Conservation (phyloP, 108 stramenopile genomes). For the Pseudonitzschia delicatissima region DNA sequence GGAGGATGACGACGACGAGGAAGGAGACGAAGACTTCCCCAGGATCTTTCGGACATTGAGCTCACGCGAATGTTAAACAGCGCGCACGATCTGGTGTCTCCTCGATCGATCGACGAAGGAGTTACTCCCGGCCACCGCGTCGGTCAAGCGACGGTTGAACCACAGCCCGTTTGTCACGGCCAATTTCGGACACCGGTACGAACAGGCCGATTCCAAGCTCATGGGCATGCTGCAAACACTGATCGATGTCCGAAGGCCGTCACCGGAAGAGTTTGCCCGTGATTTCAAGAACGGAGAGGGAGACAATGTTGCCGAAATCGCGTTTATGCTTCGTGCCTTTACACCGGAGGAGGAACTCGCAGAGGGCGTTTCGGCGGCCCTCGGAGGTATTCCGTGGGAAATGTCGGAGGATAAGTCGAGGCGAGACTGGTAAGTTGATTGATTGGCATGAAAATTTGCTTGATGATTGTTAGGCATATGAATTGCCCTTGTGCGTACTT, state of each 20-base stretch:
- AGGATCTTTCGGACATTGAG: slow-evolving; percentile 53
- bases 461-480: not conserved
- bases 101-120: slow-evolving; percentile 27
- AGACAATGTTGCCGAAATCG: slow-evolving; percentile 49
- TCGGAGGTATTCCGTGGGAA: slow-evolving; percentile 62
- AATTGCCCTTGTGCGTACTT: not conserved
- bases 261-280: slow-evolving; percentile 38
- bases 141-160: slow-evolving; percentile 39
- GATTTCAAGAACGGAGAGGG: slow-evolving; percentile 16
- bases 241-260: slow-evolving; percentile 42
- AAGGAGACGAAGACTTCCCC: slow-evolving; percentile 12
- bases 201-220: slow-evolving; percentile 42
- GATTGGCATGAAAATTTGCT: not conserved
- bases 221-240: slow-evolving; percentile 54
- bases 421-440: slow-evolving; percentile 65
- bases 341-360: slow-evolving; percentile 68
- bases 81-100: slow-evolving; percentile 19
- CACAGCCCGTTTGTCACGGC: slow-evolving; percentile 64
- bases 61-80: slow-evolving; percentile 22
- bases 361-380: slow-evolving; percentile 50
- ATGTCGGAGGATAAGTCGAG: slow-evolving; percentile 28
- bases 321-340: slow-evolving; percentile 68
- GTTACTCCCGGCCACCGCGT: slow-evolving; percentile 11
- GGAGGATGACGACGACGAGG: slow-evolving; percentile 24
- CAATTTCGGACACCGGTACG: slow-evolving; percentile 59